A percentile compares a stretch with the other conserved stretches of the same genome.
These are phyloP conservation scores for Scedosporium aurantiacum DNA, from an alignment of 2,329 filamentous ascomycete genomes.

Conservation along the genomic window DNA sequence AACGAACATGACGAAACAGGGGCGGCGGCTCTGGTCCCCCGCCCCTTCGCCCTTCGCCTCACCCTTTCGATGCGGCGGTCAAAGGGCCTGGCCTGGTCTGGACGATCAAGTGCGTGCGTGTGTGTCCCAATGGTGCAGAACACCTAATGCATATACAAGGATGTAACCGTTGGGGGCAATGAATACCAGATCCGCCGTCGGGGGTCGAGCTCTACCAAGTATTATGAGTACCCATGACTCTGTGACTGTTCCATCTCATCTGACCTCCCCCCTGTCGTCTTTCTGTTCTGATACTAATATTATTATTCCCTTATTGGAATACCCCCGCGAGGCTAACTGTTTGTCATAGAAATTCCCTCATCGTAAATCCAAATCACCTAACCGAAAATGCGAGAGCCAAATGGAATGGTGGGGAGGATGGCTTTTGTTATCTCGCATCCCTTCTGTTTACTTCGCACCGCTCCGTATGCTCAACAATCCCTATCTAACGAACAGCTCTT, in stretches of 20 bases:
- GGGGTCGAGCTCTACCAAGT: neutral
- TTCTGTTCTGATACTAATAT: neutral
- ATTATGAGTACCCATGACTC: too few species aligned
- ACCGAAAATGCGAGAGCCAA: neutral
- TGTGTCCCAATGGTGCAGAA: neutral
- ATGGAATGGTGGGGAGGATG: neutral
- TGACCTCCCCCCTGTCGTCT: neutral
- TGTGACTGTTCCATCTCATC: neutral
- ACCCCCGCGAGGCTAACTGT: neutral
- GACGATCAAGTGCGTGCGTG: neutral
- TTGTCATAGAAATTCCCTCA: slow-evolving; percentile 1
- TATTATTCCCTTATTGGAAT: neutral
- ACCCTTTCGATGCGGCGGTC: neutral
- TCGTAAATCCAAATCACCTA: neutral
- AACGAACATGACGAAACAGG: neutral
- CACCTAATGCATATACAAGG: neutral
- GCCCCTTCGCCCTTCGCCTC: neutral
- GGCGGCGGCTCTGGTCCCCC: neutral
- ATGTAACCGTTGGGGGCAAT: neutral
- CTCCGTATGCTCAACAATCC: neutral
- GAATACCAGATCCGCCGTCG: neutral
- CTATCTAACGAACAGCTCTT: neutral
- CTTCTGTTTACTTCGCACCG: too few species aligned
- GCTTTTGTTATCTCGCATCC: neutral
- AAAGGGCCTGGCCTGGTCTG: neutral